Conservation (phyloP, 345 rosid species). For the Populus ilicifolia region DNA sequence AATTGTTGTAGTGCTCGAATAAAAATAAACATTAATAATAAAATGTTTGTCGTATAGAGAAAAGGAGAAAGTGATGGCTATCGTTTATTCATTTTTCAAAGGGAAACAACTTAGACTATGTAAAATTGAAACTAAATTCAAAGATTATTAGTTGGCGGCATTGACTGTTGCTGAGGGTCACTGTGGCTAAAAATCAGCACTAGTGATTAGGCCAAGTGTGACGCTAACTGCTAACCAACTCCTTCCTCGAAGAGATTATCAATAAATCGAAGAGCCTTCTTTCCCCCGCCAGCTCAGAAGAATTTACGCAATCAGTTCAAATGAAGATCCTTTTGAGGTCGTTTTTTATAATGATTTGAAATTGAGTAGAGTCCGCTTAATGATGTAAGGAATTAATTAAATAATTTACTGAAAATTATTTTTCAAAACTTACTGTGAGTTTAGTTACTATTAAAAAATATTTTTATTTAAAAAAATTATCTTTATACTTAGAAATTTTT, state of each 20-base stretch:
- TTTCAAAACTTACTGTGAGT: too few relatives aligned
- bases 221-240: background rate
- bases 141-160: background rate
- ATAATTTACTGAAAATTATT: too few relatives aligned
- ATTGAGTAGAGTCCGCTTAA: background rate
- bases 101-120: too few relatives aligned
- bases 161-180: background rate
- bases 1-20: too few relatives aligned
- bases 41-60: too few relatives aligned
- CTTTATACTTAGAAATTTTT: too few relatives aligned
- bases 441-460: too few relatives aligned
- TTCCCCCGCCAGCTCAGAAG: background rate
- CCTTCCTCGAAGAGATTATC: background rate
- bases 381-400: too few relatives aligned
- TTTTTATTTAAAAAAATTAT: too few relatives aligned
- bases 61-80: too few relatives aligned
- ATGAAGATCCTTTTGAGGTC: background rate
- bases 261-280: background rate
- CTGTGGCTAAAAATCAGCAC: background rate
- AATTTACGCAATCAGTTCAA: background rate
- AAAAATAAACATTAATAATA: too few relatives aligned
- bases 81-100: background rate
- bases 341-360: background rate
- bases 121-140: background rate
- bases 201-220: background rate